Conservation (phyloP, 768 basidiomycete genomes). For the Pleurotus giganteus region DNA sequence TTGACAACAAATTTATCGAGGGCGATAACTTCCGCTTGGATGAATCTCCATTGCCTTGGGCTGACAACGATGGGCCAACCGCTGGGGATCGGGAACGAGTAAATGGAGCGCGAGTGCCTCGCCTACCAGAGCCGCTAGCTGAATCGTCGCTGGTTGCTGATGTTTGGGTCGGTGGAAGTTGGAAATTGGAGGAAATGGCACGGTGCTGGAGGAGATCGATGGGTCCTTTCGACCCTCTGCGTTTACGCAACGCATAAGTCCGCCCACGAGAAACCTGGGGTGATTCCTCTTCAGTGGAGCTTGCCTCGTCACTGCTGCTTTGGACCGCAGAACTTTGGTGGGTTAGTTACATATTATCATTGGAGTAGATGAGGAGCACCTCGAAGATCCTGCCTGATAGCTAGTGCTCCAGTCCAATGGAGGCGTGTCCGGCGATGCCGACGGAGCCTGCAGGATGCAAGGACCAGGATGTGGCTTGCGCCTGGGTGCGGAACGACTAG, state of each 20-base stretch:
- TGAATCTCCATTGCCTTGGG: slow-evolving; percentile 29
- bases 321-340: slow-evolving; percentile 47
- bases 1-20: slow-evolving; percentile 41
- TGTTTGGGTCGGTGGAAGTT: neutral
- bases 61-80: slow-evolving; percentile 28
- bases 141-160: slow-evolving; percentile 5
- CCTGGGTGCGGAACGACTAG: slow-evolving; percentile 32
- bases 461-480: slow-evolving; percentile 2
- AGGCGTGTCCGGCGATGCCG: neutral
- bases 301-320: slow-evolving; percentile 46
- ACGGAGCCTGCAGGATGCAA: neutral
- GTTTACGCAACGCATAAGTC: slow-evolving; percentile 13
- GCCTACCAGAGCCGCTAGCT: slow-evolving; percentile 23
- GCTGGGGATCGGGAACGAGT: slow-evolving; percentile 75
- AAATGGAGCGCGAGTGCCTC: slow-evolving; percentile 45
- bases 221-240: neutral
- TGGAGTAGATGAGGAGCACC: slow-evolving; percentile 40
- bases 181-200: neutral
- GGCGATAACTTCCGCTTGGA: slow-evolving; percentile 38
- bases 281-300: slow-evolving; percentile 46
- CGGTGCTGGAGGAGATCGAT: neutral
- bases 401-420: slow-evolving; percentile 74
- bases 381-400: slow-evolving; percentile 83
- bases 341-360: neutral
- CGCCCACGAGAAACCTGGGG: slow-evolving; percentile 42